These are phyloP conservation scores for Mortierella sp. DNA, from an alignment of 371 early-diverging fungal genomes.

Conservation along the genomic window DNA sequence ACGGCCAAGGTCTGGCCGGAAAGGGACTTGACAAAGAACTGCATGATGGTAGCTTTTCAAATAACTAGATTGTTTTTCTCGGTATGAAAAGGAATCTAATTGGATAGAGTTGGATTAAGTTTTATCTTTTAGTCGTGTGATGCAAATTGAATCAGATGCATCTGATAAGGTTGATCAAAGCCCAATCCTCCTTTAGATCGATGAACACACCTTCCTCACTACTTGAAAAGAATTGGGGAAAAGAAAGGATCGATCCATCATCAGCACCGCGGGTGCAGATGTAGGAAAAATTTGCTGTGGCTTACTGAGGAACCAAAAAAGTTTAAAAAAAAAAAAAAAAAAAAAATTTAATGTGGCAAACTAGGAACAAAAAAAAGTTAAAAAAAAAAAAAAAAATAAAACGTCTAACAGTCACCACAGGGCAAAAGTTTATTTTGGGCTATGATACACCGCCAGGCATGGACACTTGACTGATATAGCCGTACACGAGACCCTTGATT, in stretches of 20 bases:
- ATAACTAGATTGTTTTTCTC: conserved; percentile 57
- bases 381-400: no score
- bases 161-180: no score
- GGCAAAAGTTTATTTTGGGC: no score
- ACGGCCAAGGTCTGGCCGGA: conserved; percentile 83
- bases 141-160: not conserved
- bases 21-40: conserved; percentile 90
- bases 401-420: no score
- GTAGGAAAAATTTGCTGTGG: not conserved
- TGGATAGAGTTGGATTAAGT: not conserved
- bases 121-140: not conserved
- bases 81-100: conserved; percentile 54
- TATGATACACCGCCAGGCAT: no score
- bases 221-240: conserved; percentile 52
- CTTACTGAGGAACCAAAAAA: no score
- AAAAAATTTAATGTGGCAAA: no score
- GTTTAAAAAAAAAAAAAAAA: no score
- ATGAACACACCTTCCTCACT: conserved; percentile 53
- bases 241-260: conserved; percentile 38
- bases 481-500: no score
- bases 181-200: no score
- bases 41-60: conserved; percentile 68
- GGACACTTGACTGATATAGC: no score
- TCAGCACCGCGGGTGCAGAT: not conserved
- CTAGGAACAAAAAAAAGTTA: no score